Evolutionary conservation across 2,329 filamentous ascomycete species (phyloP).

Genomic region (Coniella lustricola): DNA sequence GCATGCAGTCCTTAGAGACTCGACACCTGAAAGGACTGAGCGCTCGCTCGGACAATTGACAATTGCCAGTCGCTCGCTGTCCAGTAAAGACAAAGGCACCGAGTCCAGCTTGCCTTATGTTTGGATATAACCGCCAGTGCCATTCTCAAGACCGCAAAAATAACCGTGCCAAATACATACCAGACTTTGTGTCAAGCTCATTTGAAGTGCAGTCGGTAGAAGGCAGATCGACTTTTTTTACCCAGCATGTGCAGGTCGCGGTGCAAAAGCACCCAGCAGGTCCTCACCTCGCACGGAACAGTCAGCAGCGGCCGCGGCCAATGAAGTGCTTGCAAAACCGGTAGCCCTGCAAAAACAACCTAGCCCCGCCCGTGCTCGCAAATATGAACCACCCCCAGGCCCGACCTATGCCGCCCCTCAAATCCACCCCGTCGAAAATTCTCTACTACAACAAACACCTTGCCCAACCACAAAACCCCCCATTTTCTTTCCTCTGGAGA

Average conservation of each 20-base stretch:
- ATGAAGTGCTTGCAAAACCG: background rate
- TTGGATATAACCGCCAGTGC: no score
- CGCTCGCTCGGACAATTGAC: no score
- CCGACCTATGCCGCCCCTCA: background rate
- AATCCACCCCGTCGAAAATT: constrained; percentile 4
- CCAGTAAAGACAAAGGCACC: no score
- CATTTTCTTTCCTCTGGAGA: constrained; percentile 7
- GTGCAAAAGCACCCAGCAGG: background rate
- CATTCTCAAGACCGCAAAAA: no score
- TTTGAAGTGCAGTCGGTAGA: no score
- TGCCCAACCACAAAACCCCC: constrained; percentile 4
- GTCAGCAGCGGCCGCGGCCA: background rate
- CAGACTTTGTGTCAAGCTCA: no score
- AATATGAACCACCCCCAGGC: constrained; percentile 1
- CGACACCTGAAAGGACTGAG: no score
- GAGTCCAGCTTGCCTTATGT: no score
- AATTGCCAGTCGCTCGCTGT: no score
- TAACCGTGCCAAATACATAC: no score
- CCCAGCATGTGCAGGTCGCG: background rate
- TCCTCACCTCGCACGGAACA: background rate
- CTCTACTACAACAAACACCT: constrained; percentile 5
- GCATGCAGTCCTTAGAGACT: no score
- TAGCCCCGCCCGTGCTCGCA: constrained; percentile 1
- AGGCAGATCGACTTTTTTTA: no score
- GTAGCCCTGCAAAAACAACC: background rate